Conservation (phyloP, 257 asterid genomes). For the Jaltomata sinuosa region DNA sequence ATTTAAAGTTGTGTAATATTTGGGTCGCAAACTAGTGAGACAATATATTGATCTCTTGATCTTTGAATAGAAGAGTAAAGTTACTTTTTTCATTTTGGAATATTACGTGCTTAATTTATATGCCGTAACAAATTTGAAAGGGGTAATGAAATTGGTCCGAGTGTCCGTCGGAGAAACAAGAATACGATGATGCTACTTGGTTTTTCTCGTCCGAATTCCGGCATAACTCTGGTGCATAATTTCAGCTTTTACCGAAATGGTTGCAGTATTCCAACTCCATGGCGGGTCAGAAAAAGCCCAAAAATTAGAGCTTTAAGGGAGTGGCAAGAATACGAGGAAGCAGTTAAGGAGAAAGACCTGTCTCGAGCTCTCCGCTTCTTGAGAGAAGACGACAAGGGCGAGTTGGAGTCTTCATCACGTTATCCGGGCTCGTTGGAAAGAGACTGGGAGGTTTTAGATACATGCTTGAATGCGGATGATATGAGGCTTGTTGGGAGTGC, state of each 20-base stretch:
- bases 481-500: constrained; percentile 82
- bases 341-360: constrained; percentile 83
- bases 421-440: too few relatives aligned
- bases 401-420: too few relatives aligned
- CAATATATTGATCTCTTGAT: not conserved
- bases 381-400: constrained; percentile 22
- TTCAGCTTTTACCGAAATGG: not conserved
- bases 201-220: not conserved
- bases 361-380: constrained; percentile 79
- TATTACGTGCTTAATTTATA: not conserved
- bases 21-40: too few relatives aligned
- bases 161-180: not conserved
- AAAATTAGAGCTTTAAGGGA: constrained; percentile 50
- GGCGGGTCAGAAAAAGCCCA: not conserved
- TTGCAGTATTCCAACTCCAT: too few relatives aligned
- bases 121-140: too few relatives aligned
- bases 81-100: not conserved
- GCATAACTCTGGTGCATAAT: not conserved
- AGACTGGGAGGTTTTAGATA: constrained; percentile 80
- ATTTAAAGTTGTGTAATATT: too few relatives aligned
- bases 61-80: too few relatives aligned
- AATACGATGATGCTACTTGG: not conserved
- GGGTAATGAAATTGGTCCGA: not conserved
- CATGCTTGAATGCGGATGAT: constrained; percentile 95
- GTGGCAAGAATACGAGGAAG: constrained; percentile 89